Evolutionary conservation across 83 land plant genomes (phyloP), one percentile per base, ranked within the genome.

Genomic region (Thuja plicata): DNA sequence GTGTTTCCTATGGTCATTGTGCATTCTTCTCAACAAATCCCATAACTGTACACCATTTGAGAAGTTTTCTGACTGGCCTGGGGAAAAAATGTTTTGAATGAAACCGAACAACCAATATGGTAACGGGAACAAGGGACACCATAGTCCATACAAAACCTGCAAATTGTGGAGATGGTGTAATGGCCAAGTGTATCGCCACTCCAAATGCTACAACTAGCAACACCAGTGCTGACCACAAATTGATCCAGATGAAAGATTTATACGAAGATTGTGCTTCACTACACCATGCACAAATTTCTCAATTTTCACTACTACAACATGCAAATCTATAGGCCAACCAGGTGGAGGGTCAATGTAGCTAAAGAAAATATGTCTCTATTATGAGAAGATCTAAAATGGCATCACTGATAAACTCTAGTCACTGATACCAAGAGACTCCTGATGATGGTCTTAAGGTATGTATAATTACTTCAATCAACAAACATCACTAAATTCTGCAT

Each of bases 281-380:
- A 99, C 98, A 87, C 97, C 96, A 77, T 99, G 95, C 21, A 99
- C 99, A 93, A 98, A 98, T 88, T 98, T 98, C 88, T 98, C 99
- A 93, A 97, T 98, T 87, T 98, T 98, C 40, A 98, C 99, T 38
- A 98, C 99, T 86, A 99, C 99, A 88, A 99, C 99, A 89, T 99
- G 90, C 85, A 98, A 88, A 88, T 98, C 99, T 30, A 99, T 98
- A 88, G 97, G 91, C 11, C 99, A 95, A 19, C 99, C 99, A 66
- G 99, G 99, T 43, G 99, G 98, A 43, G 97, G 90, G 84, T 98
- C 96, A 0, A 96, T 95, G 90, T 98, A 98, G 5, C 93, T 93
- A 87, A 98, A 98, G 90, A 98, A 98, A 27, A 98, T 92, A 90
- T 95, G 95, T 86, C n/a, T 90, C 91, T 55, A 99, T 98, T 83